Percentiles rank a stretch among this genome's conserved stretches.
These are phyloP conservation scores for Aspergillus sp. DNA, from an alignment of 2,329 filamentous ascomycete genomes.

Conservation along the genomic window DNA sequence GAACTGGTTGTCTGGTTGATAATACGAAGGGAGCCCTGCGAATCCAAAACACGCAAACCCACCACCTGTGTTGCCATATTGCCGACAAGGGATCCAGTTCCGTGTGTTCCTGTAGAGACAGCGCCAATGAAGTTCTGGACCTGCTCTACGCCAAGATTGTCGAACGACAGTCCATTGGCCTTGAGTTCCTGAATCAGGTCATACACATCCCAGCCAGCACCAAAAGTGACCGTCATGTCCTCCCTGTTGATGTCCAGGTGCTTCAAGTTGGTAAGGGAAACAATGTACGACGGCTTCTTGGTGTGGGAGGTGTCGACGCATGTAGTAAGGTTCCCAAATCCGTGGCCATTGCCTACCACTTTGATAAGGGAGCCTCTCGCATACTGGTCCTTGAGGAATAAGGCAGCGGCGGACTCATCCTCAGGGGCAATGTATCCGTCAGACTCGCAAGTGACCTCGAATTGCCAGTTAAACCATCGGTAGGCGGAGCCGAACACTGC, in stretches of 20 bases:
- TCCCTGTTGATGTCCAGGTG: constrained; percentile 10
- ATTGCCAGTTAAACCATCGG: constrained; percentile 16
- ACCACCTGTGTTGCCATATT: constrained; percentile 12
- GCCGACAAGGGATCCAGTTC: constrained; percentile 6
- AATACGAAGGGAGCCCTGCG: constrained; percentile 7
- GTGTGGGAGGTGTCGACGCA: constrained; percentile 9
- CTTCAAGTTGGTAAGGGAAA: constrained; percentile 11
- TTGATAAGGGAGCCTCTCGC: constrained; percentile 9
- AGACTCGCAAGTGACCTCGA: constrained; percentile 12
- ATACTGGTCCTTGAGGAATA: constrained; percentile 10
- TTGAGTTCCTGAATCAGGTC: constrained; percentile 12
- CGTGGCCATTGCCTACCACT: constrained; percentile 14
- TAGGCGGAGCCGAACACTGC: constrained; percentile 6
- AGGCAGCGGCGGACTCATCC: constrained; percentile 5
- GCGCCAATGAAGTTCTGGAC: constrained; percentile 17
- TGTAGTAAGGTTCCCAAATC: constrained; percentile 14
- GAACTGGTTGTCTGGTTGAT: constrained; percentile 8
- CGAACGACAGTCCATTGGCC: constrained; percentile 8
- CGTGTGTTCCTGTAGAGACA: constrained; percentile 14
- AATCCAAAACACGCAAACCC: constrained; percentile 13
- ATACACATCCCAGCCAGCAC: constrained; percentile 16
- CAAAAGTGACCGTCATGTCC: constrained; percentile 12
- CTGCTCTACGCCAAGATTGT: constrained; percentile 11
- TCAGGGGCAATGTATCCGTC: constrained; percentile 9
- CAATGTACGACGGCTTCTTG: constrained; percentile 11